phyloP scores from a whole-genome alignment of 306 rosid species.

The Cicer cuneatum region DNA sequence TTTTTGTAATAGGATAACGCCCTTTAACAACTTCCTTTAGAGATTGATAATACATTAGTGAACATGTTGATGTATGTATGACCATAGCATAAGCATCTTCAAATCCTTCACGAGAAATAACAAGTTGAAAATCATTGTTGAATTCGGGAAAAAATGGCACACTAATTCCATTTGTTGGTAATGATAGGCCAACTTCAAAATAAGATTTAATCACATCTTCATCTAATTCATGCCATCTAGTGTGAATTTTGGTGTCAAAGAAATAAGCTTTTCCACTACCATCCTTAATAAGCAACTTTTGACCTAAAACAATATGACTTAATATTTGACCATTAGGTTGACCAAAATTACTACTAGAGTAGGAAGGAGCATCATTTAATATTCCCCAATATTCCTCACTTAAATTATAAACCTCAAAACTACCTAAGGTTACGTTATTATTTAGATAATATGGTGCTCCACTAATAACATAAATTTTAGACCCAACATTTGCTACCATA shows the following conservation, averaged over 20 bases:
- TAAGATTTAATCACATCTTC: background rate
- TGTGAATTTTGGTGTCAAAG: background rate
- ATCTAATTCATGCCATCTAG: background rate
- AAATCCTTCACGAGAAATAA: background rate
- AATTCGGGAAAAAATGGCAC: constrained; percentile 1
- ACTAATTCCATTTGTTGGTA: constrained; percentile 8
- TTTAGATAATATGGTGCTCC: background rate
- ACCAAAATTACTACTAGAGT: background rate
- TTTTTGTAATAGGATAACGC: background rate
- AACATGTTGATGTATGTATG: background rate
- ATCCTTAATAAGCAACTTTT: background rate
- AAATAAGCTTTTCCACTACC: background rate
- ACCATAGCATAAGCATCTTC: background rate
- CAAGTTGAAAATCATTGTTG: background rate
- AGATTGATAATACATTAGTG: background rate
- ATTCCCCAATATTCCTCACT: background rate
- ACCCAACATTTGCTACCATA: background rate
- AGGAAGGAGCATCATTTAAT: background rate
- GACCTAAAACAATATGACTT: constrained; percentile 21
- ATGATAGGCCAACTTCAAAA: too few relatives aligned
- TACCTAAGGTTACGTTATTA: background rate
- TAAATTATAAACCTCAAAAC: constrained; percentile 6
- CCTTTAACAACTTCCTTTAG: background rate
- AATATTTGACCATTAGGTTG: background rate
- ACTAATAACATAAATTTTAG: background rate